These are phyloP conservation scores for Boletus fagicola DNA, from an alignment of 768 basidiomycete genomes.

Conservation along the genomic window DNA sequence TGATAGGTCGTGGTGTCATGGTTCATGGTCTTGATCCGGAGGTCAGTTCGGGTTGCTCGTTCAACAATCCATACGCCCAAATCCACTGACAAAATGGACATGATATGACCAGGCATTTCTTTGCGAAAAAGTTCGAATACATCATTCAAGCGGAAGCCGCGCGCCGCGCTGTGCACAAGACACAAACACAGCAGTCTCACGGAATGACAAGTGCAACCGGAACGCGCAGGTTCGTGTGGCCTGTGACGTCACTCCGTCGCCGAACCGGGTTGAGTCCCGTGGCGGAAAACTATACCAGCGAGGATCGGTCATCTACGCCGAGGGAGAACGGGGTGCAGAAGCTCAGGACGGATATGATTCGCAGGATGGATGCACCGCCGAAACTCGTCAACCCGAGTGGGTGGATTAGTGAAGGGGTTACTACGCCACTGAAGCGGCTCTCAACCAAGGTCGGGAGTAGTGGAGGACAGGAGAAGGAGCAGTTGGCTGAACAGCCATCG, in stretches of 20 bases:
- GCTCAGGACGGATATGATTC: constrained; percentile 73
- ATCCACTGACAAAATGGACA: neutral
- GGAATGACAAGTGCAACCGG: constrained; percentile 20
- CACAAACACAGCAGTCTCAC: constrained; percentile 21
- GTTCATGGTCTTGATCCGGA: constrained; percentile 77
- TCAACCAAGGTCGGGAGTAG: constrained; percentile 5
- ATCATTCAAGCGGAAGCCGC: constrained; percentile 48
- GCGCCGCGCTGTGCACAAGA: constrained; percentile 23
- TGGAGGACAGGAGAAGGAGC: constrained; percentile 5
- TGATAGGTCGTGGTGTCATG: constrained; percentile 74
- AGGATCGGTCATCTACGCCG: constrained; percentile 15
- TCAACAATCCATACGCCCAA: too few relatives aligned
- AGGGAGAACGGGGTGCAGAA: constrained; percentile 29
- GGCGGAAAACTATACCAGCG: constrained; percentile 18
- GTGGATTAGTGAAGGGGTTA: constrained; percentile 52
- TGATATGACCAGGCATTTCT: constrained; percentile 53
- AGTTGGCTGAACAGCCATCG: neutral
- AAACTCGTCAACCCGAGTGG: constrained; percentile 74
- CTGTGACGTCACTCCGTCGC: constrained; percentile 34
- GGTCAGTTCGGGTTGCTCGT: constrained; percentile 37
- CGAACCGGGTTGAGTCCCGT: constrained; percentile 29
- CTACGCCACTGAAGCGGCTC: constrained; percentile 25
- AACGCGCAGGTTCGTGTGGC: constrained; percentile 25
- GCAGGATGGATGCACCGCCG: constrained; percentile 65
- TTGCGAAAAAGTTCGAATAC: constrained; percentile 64